phyloP scores from a whole-genome alignment of 2,329 filamentous ascomycete genomes.

The Neophaeococcomyces mojaviensis region DNA sequence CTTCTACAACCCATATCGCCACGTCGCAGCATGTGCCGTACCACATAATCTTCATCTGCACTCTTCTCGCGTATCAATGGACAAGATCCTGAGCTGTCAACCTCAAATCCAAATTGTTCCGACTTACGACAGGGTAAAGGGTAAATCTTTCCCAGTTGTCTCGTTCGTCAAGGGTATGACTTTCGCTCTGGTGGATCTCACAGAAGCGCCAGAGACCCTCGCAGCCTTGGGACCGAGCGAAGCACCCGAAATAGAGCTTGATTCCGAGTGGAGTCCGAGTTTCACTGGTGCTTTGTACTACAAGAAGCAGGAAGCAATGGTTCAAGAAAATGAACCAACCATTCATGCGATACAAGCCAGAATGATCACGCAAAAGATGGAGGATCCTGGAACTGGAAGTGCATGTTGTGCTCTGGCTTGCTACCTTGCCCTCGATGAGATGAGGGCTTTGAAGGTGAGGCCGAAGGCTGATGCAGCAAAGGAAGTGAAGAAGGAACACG shows the following conservation, averaged over 20 bases:
- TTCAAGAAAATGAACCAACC: conserved; percentile 22
- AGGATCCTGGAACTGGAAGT: conserved; percentile 59
- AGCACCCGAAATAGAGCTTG: conserved; percentile 25
- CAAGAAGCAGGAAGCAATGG: conserved; percentile 20
- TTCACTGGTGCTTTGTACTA: conserved; percentile 29
- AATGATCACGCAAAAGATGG: conserved; percentile 31
- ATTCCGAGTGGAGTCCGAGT: conserved; percentile 26
- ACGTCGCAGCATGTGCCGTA: conserved; percentile 49
- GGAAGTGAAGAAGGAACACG: conserved; percentile 41
- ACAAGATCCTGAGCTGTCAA: conserved; percentile 25
- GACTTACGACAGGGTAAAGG: conserved; percentile 23
- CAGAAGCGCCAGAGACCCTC: conserved; percentile 23
- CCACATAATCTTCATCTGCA: conserved; percentile 63
- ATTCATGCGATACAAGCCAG: conserved; percentile 27
- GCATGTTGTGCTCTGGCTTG: conserved; percentile 52
- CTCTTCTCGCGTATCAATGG: conserved; percentile 25
- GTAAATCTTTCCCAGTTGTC: conserved; percentile 42
- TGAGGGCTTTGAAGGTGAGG: conserved; percentile 8
- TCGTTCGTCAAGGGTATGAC: conserved; percentile 68
- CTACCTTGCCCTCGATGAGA: conserved; percentile 42
- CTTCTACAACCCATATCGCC: conserved; percentile 32
- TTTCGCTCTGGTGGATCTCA: conserved; percentile 28
- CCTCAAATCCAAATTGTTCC: conserved; percentile 22
- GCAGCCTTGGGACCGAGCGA: conserved; percentile 21
- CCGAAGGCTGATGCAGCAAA: conserved; percentile 2